Base-by-base conservation (phyloP, 2,329 filamentous ascomycete species). In the Leptographium procerum region DNA sequence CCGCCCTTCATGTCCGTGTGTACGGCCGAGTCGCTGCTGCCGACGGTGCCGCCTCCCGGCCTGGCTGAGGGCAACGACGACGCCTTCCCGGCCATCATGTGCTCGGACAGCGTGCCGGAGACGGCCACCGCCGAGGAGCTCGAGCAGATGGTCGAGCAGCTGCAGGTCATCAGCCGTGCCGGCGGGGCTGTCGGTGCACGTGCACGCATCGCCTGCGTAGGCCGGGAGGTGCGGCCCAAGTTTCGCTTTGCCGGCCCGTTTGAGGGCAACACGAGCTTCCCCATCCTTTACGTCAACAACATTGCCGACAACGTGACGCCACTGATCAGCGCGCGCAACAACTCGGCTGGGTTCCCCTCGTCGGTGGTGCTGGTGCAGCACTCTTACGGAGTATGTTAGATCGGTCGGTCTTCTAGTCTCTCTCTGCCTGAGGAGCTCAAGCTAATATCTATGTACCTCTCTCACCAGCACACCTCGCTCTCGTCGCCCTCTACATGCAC, bases 291-390 rank as follows among this genome's bases (percentile, higher is more conserved):
- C 64, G 61, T 78, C 4, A 69, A 71, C 13, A 74, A 72, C 57
- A 61, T 68, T 7, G 68, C 72, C 8, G 76, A 79, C 58, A 77
- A 77, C 14, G 72, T 77, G 13, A 79, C 77, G 29, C 77, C 77
- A 6, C 62, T 74, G 43, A 55, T 70, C 59, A 70, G 75, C 66
- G 67, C 73, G 5, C 52, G 61, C 6, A 63, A 63, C 56, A 63
- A 60, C 48, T 60, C 59, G 48, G 58, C 57, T 60, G 57, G 36
- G 4, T 63, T 63, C 28, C 50, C 57, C 0, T 72, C 70, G 16
- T 78, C 77, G 0, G 70, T 72, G 0, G 67, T 81, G 7, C 65
- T 81, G 29, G 69, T 74, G 14, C 77, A 79, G 63, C 75, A 80
- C 51, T 74, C 75, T 1, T 80, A 76, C 47, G 79, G 79, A 10